Conservation (phyloP, 2,329 filamentous ascomycete species). For the Penicillium palitans region DNA sequence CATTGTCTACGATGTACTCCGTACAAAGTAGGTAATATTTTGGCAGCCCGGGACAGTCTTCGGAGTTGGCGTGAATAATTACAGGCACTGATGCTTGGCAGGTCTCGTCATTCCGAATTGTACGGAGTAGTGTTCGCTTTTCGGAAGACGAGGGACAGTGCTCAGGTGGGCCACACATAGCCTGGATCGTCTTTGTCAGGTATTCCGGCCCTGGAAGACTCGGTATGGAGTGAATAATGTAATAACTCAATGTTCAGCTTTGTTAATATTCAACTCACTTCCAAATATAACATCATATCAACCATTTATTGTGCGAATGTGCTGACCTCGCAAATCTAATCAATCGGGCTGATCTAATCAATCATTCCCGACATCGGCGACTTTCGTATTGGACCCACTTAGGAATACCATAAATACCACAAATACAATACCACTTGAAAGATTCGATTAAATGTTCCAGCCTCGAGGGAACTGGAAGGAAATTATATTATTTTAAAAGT, state of each 20-base stretch:
- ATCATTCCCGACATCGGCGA: slow-evolving; percentile 13
- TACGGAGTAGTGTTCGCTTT: not conserved
- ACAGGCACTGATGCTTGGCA: not conserved
- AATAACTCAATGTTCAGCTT: not conserved
- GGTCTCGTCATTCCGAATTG: not conserved
- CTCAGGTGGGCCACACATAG: not conserved
- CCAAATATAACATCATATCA: not conserved
- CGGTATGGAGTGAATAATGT: not conserved
- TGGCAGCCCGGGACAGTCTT: not conserved
- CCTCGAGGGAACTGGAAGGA: too few species aligned
- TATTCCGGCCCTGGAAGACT: not conserved
- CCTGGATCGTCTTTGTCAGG: not conserved
- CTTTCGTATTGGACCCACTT: not conserved
- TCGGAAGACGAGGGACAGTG: not conserved
- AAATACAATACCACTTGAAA: not conserved
- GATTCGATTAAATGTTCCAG: not conserved
- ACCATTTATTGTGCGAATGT: not conserved
- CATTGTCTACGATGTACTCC: not conserved
- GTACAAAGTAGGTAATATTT: not conserved
- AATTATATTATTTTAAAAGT: not conserved
- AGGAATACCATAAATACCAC: not conserved
- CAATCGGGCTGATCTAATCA: slow-evolving; percentile 16
- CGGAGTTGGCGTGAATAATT: not conserved
- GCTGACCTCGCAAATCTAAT: slow-evolving; percentile 3
- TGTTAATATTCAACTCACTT: too few species aligned